Percentiles rank a stretch among this genome's conserved stretches.
Conservation (phyloP, 108 stramenopile species). For the Cyclotella kingstonii region DNA sequence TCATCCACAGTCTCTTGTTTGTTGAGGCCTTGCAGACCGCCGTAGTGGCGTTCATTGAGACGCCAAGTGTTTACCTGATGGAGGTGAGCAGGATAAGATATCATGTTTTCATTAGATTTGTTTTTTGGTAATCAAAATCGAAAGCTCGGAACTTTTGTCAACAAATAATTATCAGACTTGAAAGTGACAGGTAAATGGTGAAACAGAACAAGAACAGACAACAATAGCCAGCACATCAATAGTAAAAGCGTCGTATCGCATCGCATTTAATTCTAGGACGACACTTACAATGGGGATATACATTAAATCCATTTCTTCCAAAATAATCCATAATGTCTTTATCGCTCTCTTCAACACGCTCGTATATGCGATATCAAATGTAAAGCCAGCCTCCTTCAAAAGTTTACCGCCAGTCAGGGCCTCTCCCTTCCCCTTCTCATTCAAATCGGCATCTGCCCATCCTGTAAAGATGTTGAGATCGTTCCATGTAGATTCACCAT, state of each 20-base stretch:
- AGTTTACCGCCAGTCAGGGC: constrained; percentile 83
- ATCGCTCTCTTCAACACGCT: constrained; percentile 95
- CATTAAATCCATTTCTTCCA: constrained; percentile 90
- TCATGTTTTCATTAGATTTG: no score
- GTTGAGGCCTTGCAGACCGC: constrained; percentile 92
- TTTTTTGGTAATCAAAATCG: no score
- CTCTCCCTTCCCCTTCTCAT: constrained; percentile 82
- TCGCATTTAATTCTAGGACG: constrained; percentile 21
- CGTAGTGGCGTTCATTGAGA: constrained; percentile 96
- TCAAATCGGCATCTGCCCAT: constrained; percentile 93
- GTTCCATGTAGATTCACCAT: constrained; percentile 99
- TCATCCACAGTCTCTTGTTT: constrained; percentile 97
- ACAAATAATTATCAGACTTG: background rate
- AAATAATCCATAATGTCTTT: constrained; percentile 81
- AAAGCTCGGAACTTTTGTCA: no score
- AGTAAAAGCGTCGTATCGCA: background rate
- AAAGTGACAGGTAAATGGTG: background rate
- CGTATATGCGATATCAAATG: constrained; percentile 93
- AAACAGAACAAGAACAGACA: background rate
- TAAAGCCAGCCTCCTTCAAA: constrained; percentile 66
- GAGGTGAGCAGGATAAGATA: background rate
- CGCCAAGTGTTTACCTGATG: constrained; percentile 63
- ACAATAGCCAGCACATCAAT: background rate
- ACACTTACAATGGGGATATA: constrained; percentile 87
- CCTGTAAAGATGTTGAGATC: constrained; percentile 84